Conservation (phyloP, 148 eudicot species). For the Simmondsia chinensis region DNA sequence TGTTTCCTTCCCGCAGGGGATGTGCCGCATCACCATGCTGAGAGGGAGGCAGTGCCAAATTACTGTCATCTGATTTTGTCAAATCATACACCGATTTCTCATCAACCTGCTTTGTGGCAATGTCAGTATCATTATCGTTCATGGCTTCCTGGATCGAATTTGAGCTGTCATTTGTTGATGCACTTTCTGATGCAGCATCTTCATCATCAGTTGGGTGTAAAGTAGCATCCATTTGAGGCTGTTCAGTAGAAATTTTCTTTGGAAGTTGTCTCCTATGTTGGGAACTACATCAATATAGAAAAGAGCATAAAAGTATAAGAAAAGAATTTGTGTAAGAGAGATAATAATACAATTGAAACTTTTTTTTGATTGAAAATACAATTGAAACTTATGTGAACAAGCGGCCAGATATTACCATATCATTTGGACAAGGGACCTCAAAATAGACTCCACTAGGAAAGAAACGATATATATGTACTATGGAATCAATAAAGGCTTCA, state of each 20-base stretch:
- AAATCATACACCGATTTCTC: conserved; percentile 13
- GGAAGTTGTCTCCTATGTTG: conserved; percentile 43
- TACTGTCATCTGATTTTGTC: conserved; percentile 5
- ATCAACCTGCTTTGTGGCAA: conserved; percentile 14
- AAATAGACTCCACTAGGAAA: too few relatives aligned
- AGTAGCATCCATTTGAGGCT: conserved; percentile 29
- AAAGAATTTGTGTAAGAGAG: too few relatives aligned
- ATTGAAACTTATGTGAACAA: not conserved
- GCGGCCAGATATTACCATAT: too few relatives aligned
- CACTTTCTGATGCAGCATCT: conserved; percentile 25
- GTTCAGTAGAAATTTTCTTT: conserved; percentile 41
- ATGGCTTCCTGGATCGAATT: conserved; percentile 13
- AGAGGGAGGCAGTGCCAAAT: not conserved
- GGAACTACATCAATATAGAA: conserved; percentile 37
- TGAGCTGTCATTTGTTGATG: conserved; percentile 16
- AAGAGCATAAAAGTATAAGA: not conserved
- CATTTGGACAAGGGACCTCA: too few relatives aligned
- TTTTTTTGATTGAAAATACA: too few relatives aligned
- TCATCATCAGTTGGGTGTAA: conserved; percentile 28
- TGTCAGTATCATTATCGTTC: conserved; percentile 9
- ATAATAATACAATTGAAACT: too few relatives aligned
- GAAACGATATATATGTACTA: too few relatives aligned
- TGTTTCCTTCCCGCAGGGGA: conserved; percentile 3
- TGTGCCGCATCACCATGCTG: not conserved
- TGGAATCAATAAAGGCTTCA: too few relatives aligned